phyloP scores from a whole-genome alignment of 2,329 filamentous ascomycete genomes.

The Epichloe gansuensis region DNA sequence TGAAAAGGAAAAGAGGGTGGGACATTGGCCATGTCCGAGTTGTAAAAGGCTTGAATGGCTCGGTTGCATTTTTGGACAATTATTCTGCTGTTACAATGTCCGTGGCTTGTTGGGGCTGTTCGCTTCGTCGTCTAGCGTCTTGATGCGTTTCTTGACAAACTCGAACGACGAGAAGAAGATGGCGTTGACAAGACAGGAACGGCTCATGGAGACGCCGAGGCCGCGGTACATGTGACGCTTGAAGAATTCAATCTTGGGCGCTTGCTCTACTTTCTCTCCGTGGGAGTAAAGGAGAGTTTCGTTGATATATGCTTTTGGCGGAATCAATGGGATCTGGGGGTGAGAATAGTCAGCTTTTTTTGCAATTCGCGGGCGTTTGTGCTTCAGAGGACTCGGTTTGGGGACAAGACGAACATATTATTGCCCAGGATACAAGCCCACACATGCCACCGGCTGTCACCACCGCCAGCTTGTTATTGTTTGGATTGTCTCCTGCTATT shows the following conservation, averaged over 20 bases:
- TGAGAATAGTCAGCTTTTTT: neutral
- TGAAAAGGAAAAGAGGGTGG: neutral
- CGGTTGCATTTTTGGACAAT: neutral
- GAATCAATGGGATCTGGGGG: conserved; percentile 57
- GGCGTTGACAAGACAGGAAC: conserved; percentile 72
- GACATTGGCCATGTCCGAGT: neutral
- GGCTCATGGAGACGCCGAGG: conserved; percentile 68
- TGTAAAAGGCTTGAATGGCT: no score
- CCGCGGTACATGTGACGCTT: conserved; percentile 70
- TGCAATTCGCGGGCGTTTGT: neutral
- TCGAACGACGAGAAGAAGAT: conserved; percentile 87
- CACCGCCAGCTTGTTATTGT: conserved; percentile 69
- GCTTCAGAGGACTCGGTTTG: conserved; percentile 1
- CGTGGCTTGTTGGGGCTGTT: conserved; percentile 4
- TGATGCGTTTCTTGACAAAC: conserved; percentile 60
- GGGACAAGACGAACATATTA: conserved; percentile 45
- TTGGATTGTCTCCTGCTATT: conserved; percentile 54
- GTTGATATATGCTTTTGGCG: conserved; percentile 75
- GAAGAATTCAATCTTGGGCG: conserved; percentile 67
- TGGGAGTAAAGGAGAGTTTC: conserved; percentile 62
- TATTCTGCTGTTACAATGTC: conserved; percentile 5
- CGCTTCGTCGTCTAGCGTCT: conserved; percentile 29
- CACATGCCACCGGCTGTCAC: conserved; percentile 68
- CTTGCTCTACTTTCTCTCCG: conserved; percentile 48
- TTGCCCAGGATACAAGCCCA: conserved; percentile 71